Evolutionary conservation across 2,329 filamentous ascomycete genomes (phyloP).

Genomic region (Botrytis pseudocinerea): DNA sequence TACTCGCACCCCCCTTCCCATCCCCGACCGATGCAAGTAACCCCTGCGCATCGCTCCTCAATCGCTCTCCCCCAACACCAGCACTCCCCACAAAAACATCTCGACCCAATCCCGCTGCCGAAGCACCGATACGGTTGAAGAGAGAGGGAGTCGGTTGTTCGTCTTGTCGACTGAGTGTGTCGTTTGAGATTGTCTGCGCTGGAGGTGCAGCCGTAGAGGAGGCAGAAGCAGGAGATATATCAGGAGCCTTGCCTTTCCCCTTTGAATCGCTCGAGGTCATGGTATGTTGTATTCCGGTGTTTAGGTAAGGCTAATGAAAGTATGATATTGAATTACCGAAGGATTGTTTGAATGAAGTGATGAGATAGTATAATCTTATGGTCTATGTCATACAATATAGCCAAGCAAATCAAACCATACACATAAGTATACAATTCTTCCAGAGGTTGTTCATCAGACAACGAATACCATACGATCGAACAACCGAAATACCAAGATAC

Average conservation of each 20-base stretch:
- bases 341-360: background rate
- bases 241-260: background rate
- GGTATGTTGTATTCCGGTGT: background rate
- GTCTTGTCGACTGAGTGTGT: background rate
- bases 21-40: constrained; percentile 36
- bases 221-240: background rate
- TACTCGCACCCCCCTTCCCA: constrained; percentile 25
- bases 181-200: background rate
- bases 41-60: constrained; percentile 29
- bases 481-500: background rate
- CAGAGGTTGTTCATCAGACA: background rate
- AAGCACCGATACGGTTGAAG: constrained; percentile 38
- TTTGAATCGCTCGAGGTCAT: background rate
- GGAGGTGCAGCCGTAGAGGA: background rate
- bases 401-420: background rate
- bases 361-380: background rate
- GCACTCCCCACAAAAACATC: constrained; percentile 38
- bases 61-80: constrained; percentile 23
- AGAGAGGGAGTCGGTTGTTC: constrained; percentile 28
- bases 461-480: background rate
- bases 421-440: background rate
- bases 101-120: constrained; percentile 42
- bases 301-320: background rate
- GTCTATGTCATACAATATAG: background rate
- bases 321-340: background rate